Conservation (phyloP, 176 grass and related monocot genomes). For the Ensete glaucum region DNA sequence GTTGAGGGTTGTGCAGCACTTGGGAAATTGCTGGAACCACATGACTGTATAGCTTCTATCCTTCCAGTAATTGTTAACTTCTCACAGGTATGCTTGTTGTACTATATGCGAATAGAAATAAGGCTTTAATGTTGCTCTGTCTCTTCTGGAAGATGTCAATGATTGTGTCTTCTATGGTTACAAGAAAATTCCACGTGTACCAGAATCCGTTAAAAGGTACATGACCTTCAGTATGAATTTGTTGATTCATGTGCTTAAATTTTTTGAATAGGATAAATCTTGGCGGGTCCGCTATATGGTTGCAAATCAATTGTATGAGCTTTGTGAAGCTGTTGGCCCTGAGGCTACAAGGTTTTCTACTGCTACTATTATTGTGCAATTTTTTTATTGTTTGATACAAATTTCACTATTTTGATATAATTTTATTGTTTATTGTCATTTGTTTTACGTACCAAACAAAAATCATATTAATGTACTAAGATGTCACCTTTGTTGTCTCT, state of each 20-base stretch:
- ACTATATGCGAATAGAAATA: neutral
- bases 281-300: slow-evolving; percentile 99
- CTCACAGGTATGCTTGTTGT: slow-evolving; percentile 43
- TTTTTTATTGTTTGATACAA: slow-evolving; percentile 1
- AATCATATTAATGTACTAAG: neutral
- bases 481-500: neutral
- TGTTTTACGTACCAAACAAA: neutral
- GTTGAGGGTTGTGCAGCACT: slow-evolving; percentile 96
- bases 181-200: neutral
- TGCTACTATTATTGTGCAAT: neutral
- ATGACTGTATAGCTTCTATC: slow-evolving; percentile 83
- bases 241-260: neutral
- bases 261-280: slow-evolving; percentile 71
- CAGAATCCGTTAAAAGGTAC: neutral
- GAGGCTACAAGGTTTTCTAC: slow-evolving; percentile 59
- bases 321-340: slow-evolving; percentile 81
- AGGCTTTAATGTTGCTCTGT: neutral
- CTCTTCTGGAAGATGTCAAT: neutral
- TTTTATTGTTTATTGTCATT: neutral
- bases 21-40: slow-evolving; percentile 83
- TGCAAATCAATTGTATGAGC: slow-evolving; percentile 87
- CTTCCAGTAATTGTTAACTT: slow-evolving; percentile 90
- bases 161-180: neutral
- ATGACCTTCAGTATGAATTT: neutral
- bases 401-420: neutral